phyloP scores from a whole-genome alignment of 768 basidiomycete genomes.

The Leucosporidium creatinivorum region DNA sequence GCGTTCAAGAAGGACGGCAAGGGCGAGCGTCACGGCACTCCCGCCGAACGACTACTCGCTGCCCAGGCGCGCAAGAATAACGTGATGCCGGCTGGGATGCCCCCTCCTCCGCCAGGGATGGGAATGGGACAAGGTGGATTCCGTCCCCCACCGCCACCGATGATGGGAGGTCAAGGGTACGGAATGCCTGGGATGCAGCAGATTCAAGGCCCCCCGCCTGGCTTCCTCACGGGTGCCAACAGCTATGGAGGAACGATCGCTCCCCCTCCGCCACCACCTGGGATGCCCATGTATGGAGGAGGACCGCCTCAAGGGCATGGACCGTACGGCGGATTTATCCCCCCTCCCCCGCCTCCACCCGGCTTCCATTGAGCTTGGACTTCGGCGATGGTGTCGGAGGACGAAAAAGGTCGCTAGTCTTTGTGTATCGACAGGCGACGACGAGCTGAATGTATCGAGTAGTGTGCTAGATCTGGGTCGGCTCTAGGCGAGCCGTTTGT shows the following conservation, averaged over 20 bases:
- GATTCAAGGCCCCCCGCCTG: conserved; percentile 8
- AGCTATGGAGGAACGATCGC: neutral
- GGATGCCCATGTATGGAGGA: neutral
- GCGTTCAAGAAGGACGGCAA: conserved; percentile 99
- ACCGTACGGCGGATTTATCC: neutral
- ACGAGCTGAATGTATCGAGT: no score
- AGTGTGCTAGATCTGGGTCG: no score
- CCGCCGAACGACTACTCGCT: conserved; percentile 91
- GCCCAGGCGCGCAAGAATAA: conserved; percentile 94
- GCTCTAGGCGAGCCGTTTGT: no score
- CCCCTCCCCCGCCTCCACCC: neutral
- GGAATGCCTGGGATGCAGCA: neutral
- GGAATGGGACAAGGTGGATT: neutral
- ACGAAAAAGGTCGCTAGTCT: no score
- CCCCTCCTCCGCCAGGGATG: conserved; percentile 9
- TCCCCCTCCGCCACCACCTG: conserved; percentile 17
- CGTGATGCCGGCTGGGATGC: conserved; percentile 53
- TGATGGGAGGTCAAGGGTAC: conserved; percentile 1
- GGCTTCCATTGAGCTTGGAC: conserved; percentile 1
- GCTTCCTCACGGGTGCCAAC: conserved; percentile 13
- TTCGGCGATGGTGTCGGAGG: no score
- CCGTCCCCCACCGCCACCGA: conserved; percentile 3
- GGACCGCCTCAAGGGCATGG: neutral
- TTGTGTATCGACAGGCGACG: no score
- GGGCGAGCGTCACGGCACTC: conserved; percentile 92